Evolutionary conservation across 495 filamentous ascomycete species (phyloP), one percentile per base, ranked within the genome.

Genomic region (Aspergillus steynii): DNA sequence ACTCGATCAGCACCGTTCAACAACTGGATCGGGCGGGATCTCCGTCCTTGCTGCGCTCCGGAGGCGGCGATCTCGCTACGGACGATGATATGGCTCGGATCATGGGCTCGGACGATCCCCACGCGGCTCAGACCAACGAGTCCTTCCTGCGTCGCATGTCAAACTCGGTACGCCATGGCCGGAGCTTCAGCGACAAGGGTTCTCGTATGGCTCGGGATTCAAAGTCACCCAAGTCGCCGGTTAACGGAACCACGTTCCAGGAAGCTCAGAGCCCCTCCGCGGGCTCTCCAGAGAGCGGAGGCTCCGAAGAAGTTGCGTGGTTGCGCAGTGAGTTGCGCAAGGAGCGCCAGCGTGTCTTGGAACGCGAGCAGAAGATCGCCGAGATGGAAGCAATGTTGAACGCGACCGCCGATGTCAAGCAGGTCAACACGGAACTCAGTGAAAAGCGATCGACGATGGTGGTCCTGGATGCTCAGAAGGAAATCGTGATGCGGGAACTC

Each of bases 361-460:
- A 96, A 53, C 90, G 87, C 14, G 88, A 91, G 59, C 87, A 91
- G 67, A 83, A 85, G 57, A 88, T 96, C 46, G 84, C 88, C 2
- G 93, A 98, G 67, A 84, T 98, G 58, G 93, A 99, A 69, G 76
- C 84, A 26, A 81, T 86, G 46, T 74, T 88, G 60, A 83, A 84
- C 58, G 83, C 85, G 15, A 89, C 89, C 25, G 89, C 89, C 27
- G 91, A 93, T 65, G 86, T 96, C 37, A 91, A 92, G 70, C 88
- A 86, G 59, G 83, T 95, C 31, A 93, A 93, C 68, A 91, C 87
- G 48, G 93, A 93, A 67, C 79, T 99, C 12, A 83, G 89, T 37
- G 93, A 98, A 74, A 98, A 98, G 79, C 85, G 95, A 50, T 96
- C 93, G 62, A 98, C 94, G 1, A 92, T 99, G 68, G 93, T 95